Evolutionary conservation across 345 rosid species (phyloP).

Genomic region (Lepidium aucheri): DNA sequence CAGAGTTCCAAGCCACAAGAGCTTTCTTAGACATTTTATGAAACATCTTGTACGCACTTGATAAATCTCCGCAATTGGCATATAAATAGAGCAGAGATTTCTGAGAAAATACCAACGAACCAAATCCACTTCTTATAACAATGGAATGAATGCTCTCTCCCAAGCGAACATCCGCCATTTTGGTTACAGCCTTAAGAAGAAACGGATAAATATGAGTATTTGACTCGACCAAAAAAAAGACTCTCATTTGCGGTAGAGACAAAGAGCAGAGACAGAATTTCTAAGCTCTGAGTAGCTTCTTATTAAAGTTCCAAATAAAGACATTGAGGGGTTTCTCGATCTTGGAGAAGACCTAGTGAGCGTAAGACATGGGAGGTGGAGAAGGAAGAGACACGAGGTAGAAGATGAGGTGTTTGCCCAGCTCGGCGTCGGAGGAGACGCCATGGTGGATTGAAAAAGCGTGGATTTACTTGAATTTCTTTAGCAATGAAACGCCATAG

Average conservation of each 20-base stretch:
- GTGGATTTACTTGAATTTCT: slow-evolving; percentile 54
- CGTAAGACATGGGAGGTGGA: slow-evolving; percentile 50
- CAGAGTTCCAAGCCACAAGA: slow-evolving; percentile 85
- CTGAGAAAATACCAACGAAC: slow-evolving; percentile 52
- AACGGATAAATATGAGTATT: slow-evolving; percentile 87
- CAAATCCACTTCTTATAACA: slow-evolving; percentile 49
- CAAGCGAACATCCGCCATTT: slow-evolving; percentile 34
- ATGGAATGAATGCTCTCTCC: slow-evolving; percentile 53
- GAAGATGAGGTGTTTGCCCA: slow-evolving; percentile 59
- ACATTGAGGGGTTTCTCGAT: slow-evolving; percentile 38
- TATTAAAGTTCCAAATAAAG: slow-evolving; percentile 76
- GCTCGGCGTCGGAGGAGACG: slow-evolving; percentile 31
- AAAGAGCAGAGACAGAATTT: slow-evolving; percentile 42
- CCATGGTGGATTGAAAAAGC: slow-evolving; percentile 68
- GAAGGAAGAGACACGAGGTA: slow-evolving; percentile 46
- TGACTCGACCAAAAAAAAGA: slow-evolving; percentile 36
- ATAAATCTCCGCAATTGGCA: slow-evolving; percentile 36
- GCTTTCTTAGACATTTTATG: slow-evolving; percentile 54
- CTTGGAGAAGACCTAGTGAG: slow-evolving; percentile 40
- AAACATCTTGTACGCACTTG: slow-evolving; percentile 56
- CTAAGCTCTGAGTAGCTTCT: slow-evolving; percentile 69
- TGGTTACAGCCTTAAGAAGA: slow-evolving; percentile 64
- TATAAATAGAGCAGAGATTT: slow-evolving; percentile 63
- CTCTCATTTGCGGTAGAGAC: slow-evolving; percentile 43
- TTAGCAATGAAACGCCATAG: slow-evolving; percentile 33